phyloP scores from a whole-genome alignment of 441 rosid genomes.

The Erodium chrysanthum region DNA sequence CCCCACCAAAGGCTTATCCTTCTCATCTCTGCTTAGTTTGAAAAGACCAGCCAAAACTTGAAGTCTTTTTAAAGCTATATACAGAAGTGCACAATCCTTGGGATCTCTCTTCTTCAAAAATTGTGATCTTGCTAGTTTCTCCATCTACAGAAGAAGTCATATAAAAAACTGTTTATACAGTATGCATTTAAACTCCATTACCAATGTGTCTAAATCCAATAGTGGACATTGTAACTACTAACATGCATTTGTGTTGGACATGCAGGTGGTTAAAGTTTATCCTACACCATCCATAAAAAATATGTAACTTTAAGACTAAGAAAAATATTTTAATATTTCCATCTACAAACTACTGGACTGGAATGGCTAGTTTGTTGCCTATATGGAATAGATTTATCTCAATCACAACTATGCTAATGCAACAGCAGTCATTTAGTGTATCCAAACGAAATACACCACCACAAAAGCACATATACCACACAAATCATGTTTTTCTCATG shows the following conservation, averaged over 20 bases:
- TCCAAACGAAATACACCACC: not conserved
- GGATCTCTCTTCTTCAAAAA: constrained; percentile 80
- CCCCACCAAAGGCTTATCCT: constrained; percentile 82
- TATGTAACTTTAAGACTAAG: not conserved
- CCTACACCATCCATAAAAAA: not conserved
- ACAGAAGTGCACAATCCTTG: constrained; percentile 82
- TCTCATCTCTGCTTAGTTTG: constrained; percentile 83
- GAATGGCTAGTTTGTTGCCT: not conserved
- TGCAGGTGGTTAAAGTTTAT: not conserved
- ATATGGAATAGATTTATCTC: not conserved
- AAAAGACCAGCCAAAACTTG: constrained; percentile 96
- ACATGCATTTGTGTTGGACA: not conserved
- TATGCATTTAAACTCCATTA: not conserved
- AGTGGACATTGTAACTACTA: not conserved
- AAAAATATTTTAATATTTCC: not conserved
- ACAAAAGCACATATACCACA: not conserved
- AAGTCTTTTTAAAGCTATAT: constrained; percentile 73
- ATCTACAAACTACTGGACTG: not conserved
- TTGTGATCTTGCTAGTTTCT: constrained; percentile 74
- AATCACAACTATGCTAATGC: not conserved
- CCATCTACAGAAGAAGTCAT: constrained; percentile 48
- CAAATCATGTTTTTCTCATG: not conserved
- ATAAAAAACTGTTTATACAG: constrained; percentile 14
- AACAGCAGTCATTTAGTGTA: not conserved
- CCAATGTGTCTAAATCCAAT: not conserved